phyloP scores from a whole-genome alignment of 1,139 yeast species.

The Diutina catenulata region DNA sequence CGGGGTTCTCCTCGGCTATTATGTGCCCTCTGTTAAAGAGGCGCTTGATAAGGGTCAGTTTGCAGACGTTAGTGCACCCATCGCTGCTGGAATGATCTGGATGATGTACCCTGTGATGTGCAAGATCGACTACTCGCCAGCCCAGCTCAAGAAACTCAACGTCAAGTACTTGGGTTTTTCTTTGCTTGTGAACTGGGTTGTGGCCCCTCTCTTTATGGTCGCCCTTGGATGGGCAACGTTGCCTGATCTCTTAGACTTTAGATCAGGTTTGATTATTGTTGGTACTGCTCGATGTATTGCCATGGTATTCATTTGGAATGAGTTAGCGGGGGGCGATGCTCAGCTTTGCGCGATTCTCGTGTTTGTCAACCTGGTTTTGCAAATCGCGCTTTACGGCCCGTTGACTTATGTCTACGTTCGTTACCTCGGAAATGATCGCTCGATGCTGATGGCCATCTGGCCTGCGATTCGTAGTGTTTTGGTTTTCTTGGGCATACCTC shows the following conservation, averaged over 20 bases:
- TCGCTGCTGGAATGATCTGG: conserved; percentile 40
- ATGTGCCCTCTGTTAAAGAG: conserved; percentile 18
- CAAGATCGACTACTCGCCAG: conserved; percentile 22
- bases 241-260: conserved; percentile 35
- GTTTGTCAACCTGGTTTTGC: conserved; percentile 39
- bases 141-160: background rate
- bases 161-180: conserved; percentile 18
- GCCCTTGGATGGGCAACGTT: conserved; percentile 45
- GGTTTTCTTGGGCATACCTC: conserved; percentile 44
- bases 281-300: conserved; percentile 56
- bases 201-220: conserved; percentile 48
- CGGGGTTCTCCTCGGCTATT: conserved; percentile 22
- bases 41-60: conserved; percentile 18
- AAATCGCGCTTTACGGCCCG: conserved; percentile 45
- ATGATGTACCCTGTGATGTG: conserved; percentile 54
- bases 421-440: background rate
- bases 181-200: conserved; percentile 39
- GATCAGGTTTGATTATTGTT: conserved; percentile 46
- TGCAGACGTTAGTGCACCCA: conserved; percentile 28
- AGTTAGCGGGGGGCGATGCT: conserved; percentile 41
- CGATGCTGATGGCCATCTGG: background rate
- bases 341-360: conserved; percentile 43
- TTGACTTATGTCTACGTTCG: conserved; percentile 7
- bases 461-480: background rate
- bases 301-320: conserved; percentile 55